Percentiles rank a stretch among this genome's conserved stretches.
phyloP scores from a whole-genome alignment of 2,329 filamentous ascomycete species.

The Diaporthe destruens region DNA sequence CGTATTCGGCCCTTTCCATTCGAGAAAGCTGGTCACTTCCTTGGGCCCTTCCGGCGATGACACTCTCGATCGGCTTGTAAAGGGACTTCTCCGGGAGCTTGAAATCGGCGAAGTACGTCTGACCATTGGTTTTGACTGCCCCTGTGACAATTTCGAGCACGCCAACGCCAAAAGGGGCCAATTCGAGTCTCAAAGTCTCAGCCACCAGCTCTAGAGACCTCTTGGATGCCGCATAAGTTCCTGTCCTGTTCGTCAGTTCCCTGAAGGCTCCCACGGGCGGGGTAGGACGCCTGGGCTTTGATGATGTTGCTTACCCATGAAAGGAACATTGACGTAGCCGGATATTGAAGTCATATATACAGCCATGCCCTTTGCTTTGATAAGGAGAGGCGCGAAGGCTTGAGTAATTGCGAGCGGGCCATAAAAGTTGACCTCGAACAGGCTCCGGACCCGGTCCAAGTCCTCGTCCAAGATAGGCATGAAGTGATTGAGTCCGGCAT shows the following conservation, averaged over 20 bases:
- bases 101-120: slow-evolving; percentile 47
- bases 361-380: slow-evolving; percentile 48
- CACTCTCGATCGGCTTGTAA: slow-evolving; percentile 45
- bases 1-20: slow-evolving; percentile 47
- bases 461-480: slow-evolving; percentile 48
- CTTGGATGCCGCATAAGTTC: slow-evolving; percentile 49
- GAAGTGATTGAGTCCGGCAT: slow-evolving; percentile 48
- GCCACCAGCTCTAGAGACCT: slow-evolving; percentile 46
- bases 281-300: accelerated
- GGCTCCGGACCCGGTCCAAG: slow-evolving; percentile 41
- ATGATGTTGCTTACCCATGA: slow-evolving; percentile 43
- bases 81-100: slow-evolving; percentile 44
- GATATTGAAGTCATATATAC: slow-evolving; percentile 47
- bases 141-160: slow-evolving; percentile 48
- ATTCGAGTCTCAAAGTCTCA: slow-evolving; percentile 48
- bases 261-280: not conserved
- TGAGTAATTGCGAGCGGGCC: slow-evolving; percentile 48
- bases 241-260: slow-evolving; percentile 27
- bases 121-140: slow-evolving; percentile 44
- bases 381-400: slow-evolving; percentile 47
- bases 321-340: slow-evolving; percentile 47
- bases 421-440: slow-evolving; percentile 50
- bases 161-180: slow-evolving; percentile 47
- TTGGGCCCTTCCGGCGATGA: slow-evolving; percentile 44
- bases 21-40: slow-evolving; percentile 44